These are phyloP conservation scores for Lichtheimia ornata DNA, from an alignment of 371 early-diverging fungal species.

Conservation along the genomic window DNA sequence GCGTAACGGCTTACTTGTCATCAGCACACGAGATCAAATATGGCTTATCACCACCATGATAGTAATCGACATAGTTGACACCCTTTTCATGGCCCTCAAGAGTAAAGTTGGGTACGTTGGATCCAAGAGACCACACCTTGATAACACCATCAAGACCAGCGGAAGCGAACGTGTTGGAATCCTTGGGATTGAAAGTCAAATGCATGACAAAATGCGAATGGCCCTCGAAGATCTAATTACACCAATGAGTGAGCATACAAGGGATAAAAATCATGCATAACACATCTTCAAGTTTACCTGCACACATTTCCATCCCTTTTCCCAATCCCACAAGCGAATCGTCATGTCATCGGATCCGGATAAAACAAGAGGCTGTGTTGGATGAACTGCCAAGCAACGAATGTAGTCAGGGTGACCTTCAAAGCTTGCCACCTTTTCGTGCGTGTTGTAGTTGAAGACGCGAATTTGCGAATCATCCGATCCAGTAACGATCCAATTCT, in stretches of 20 bases:
- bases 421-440: conserved; percentile 93
- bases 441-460: conserved; percentile 99
- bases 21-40: conserved; percentile 92
- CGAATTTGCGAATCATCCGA: conserved; percentile 97
- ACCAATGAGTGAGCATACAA: no score
- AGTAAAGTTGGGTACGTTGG: conserved; percentile 87
- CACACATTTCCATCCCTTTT: conserved; percentile 95
- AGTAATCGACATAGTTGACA: conserved; percentile 94
- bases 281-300: conserved; percentile 51
- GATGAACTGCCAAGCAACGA: conserved; percentile 95
- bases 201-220: conserved; percentile 98
- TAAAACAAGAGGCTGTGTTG: conserved; percentile 90
- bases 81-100: conserved; percentile 94
- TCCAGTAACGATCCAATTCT: conserved; percentile 97
- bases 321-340: conserved; percentile 99
- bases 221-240: conserved; percentile 87
- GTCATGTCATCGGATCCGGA: conserved; percentile 98
- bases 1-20: conserved; percentile 62
- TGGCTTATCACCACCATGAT: conserved; percentile 93
- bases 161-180: conserved; percentile 94
- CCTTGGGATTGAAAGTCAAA: conserved; percentile 96
- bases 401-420: conserved; percentile 99
- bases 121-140: conserved; percentile 90
- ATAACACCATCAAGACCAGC: conserved; percentile 91
- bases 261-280: background rate